A percentile compares a stretch with the other conserved stretches of the same genome.
These are phyloP conservation scores for Xylaria sp. DNA, from an alignment of 2,329 filamentous ascomycete genomes.

Conservation along the genomic window DNA sequence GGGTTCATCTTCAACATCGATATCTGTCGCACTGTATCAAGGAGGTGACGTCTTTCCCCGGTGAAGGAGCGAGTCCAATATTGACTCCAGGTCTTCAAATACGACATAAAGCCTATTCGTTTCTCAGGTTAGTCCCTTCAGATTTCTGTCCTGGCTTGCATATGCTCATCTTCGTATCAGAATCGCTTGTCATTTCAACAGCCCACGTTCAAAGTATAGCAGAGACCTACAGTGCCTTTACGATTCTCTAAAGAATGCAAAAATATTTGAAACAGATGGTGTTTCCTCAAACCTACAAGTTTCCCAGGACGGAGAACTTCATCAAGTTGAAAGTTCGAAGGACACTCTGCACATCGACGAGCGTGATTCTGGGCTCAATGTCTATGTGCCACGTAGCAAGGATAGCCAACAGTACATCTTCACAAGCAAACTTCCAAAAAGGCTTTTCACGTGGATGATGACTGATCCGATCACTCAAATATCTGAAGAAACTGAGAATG, in stretches of 20 bases:
- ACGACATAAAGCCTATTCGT: slow-evolving; percentile 45
- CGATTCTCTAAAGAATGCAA: slow-evolving; percentile 36
- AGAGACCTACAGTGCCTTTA: slow-evolving; percentile 40
- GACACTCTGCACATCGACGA: slow-evolving; percentile 48
- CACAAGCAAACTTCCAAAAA: slow-evolving; percentile 42
- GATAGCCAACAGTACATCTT: slow-evolving; percentile 48
- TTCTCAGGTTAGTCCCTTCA: slow-evolving; percentile 47
- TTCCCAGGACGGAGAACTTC: slow-evolving; percentile 18
- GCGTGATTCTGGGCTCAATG: slow-evolving; percentile 1
- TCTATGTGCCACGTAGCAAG: slow-evolving; percentile 50
- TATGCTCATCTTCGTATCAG: slow-evolving; percentile 34
- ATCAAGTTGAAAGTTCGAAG: slow-evolving; percentile 20
- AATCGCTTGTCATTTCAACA: slow-evolving; percentile 46
- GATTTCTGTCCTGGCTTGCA: background rate
- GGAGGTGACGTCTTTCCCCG: slow-evolving; percentile 49
- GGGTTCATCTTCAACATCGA: slow-evolving; percentile 48
- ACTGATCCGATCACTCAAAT: slow-evolving; percentile 34
- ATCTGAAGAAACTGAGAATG: background rate
- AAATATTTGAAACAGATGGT: slow-evolving; percentile 47
- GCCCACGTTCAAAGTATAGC: slow-evolving; percentile 36
- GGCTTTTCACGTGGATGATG: slow-evolving; percentile 52
- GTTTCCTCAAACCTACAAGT: slow-evolving; percentile 28
- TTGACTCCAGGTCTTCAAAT: slow-evolving; percentile 45
- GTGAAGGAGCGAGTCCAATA: slow-evolving; percentile 35
- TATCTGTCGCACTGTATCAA: slow-evolving; percentile 50